Conservation (phyloP, 1,284 basidiomycete genomes). For the Cryptococcus sp. region DNA sequence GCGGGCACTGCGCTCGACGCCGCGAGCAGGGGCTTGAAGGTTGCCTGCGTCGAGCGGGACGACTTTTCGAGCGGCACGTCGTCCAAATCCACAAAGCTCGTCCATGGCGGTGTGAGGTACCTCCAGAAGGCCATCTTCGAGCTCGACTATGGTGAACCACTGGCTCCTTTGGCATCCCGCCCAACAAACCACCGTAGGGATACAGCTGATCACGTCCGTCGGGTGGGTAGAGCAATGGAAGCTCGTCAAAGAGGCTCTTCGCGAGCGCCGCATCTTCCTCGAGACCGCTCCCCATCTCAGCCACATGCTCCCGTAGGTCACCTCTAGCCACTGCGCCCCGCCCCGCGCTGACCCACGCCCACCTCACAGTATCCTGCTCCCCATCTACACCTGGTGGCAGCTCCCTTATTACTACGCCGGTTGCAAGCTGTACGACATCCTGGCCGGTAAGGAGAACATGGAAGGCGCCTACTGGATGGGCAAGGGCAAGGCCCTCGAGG, state of each 20-base stretch:
- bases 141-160: constrained; percentile 71
- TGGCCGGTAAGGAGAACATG: constrained; percentile 97
- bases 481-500: constrained; percentile 85
- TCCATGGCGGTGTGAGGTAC: constrained; percentile 96
- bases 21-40: constrained; percentile 82
- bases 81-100: constrained; percentile 95
- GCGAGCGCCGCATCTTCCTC: constrained; percentile 89
- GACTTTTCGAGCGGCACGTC: constrained; percentile 93
- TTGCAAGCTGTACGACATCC: constrained; percentile 93
- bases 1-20: constrained; percentile 93
- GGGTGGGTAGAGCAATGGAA: constrained; percentile 72
- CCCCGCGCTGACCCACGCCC: constrained; percentile 1
- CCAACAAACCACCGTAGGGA: neutral
- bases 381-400: constrained; percentile 77
- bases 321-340: neutral
- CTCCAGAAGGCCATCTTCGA: constrained; percentile 95
- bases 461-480: constrained; percentile 92
- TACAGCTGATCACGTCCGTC: neutral
- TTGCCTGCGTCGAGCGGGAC: constrained; percentile 88
- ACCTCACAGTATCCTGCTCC: constrained; percentile 43
- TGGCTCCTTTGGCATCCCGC: no score
- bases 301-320: constrained; percentile 70
- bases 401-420: constrained; percentile 94
- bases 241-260: constrained; percentile 88
- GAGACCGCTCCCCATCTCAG: constrained; percentile 94